Evolutionary conservation across 2,329 filamentous ascomycete genomes (phyloP).

Genomic region (Penicillium sp.): DNA sequence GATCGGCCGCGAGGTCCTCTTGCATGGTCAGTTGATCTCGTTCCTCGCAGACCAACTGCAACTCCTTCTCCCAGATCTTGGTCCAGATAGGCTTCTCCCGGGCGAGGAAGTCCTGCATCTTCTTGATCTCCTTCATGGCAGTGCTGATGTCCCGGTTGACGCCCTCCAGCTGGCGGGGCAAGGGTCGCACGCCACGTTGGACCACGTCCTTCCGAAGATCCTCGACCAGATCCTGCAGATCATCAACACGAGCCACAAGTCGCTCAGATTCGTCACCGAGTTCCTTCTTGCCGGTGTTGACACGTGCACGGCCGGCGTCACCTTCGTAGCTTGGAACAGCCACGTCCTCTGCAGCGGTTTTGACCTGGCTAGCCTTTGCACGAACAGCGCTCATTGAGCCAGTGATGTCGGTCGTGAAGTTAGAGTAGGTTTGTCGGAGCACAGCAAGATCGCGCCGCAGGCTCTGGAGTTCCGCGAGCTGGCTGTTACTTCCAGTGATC

Average conservation of each 20-base stretch:
- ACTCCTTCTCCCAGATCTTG: constrained; percentile 98
- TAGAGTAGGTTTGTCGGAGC: constrained; percentile 87
- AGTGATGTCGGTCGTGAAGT: constrained; percentile 84
- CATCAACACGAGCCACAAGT: constrained; percentile 88
- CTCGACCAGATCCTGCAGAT: constrained; percentile 94
- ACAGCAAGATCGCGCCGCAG: constrained; percentile 86
- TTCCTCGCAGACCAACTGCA: constrained; percentile 94
- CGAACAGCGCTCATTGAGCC: constrained; percentile 82
- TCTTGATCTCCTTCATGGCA: constrained; percentile 83
- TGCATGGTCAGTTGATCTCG: constrained; percentile 92
- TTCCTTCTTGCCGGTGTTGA: constrained; percentile 81
- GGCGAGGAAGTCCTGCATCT: constrained; percentile 88
- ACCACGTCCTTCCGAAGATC: constrained; percentile 98
- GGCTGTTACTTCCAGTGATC: constrained; percentile 51
- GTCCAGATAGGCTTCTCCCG: constrained; percentile 96
- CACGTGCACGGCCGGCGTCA: constrained; percentile 79
- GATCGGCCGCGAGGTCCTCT: constrained; percentile 88
- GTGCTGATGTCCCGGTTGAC: constrained; percentile 84
- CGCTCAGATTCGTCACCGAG: constrained; percentile 84
- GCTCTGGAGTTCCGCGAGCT: constrained; percentile 74
- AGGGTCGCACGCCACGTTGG: constrained; percentile 81
- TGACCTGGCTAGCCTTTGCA: constrained; percentile 77
- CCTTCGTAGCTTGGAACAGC: constrained; percentile 69
- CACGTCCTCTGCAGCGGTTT: constrained; percentile 69
- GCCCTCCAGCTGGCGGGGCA: constrained; percentile 82